Evolutionary conservation across 2,329 filamentous ascomycete genomes (phyloP).

Genomic region (Canariomyces notabilis): DNA sequence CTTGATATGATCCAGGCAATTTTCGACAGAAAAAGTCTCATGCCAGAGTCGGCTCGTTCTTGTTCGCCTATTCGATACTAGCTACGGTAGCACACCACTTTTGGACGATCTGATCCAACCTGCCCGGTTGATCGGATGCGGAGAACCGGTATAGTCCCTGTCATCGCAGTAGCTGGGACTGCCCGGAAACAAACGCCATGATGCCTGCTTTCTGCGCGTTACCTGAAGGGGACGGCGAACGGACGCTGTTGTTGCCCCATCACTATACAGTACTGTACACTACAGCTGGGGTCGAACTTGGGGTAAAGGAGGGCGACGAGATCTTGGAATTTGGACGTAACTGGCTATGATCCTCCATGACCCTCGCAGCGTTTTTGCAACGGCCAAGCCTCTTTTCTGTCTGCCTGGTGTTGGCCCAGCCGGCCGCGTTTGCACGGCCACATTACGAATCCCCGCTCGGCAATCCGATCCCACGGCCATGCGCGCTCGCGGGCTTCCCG

Average conservation of each 20-base stretch:
- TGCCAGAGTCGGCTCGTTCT: too few relatives aligned
- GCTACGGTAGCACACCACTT: too few relatives aligned
- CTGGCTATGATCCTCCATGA: neutral
- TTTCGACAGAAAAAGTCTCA: too few relatives aligned
- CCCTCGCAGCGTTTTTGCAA: neutral
- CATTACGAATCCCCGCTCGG: neutral
- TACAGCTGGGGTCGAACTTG: neutral
- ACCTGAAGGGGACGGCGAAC: neutral
- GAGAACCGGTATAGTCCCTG: neutral
- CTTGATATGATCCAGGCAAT: too few relatives aligned
- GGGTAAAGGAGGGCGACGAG: neutral
- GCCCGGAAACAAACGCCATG: neutral
- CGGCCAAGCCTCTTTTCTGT: neutral
- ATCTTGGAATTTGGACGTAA: too few relatives aligned
- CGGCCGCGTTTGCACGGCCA: neutral
- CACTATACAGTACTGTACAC: too few relatives aligned
- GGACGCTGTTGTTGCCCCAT: too few relatives aligned
- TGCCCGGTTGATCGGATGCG: too few relatives aligned
- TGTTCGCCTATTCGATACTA: too few relatives aligned
- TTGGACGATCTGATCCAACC: neutral
- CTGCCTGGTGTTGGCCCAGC: neutral
- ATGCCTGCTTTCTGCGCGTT: neutral
- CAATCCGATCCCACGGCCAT: neutral
- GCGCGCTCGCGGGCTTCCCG: neutral
- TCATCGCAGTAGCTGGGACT: neutral